These are phyloP conservation scores for Leucosporidium creatinivorum DNA, from an alignment of 768 basidiomycete species.

Conservation along the genomic window DNA sequence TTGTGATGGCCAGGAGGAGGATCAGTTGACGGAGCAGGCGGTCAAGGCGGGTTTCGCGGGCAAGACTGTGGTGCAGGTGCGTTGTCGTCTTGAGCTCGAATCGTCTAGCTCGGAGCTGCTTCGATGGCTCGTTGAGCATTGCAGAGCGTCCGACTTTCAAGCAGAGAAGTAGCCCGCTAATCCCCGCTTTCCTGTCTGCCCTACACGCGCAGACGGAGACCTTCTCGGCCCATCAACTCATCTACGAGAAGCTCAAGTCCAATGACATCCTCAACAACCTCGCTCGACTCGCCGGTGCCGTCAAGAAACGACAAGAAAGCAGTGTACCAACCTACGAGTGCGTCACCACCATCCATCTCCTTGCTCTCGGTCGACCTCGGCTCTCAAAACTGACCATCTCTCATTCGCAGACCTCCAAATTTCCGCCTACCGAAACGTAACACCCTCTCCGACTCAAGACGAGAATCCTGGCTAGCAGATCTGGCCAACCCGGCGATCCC, in stretches of 20 bases:
- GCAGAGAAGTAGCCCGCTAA: too few species aligned
- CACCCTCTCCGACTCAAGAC: slow-evolving; percentile 36
- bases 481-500: slow-evolving; percentile 37
- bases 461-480: slow-evolving; percentile 36
- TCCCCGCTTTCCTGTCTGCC: background rate
- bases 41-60: slow-evolving; percentile 35
- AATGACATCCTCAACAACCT: slow-evolving; percentile 25
- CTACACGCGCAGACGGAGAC: slow-evolving; percentile 34
- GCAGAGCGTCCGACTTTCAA: too few species aligned
- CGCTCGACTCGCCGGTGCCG: slow-evolving; percentile 24
- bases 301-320: slow-evolving; percentile 16
- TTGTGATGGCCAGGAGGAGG: slow-evolving; percentile 37
- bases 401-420: slow-evolving; percentile 25
- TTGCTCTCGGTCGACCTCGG: background rate
- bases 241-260: slow-evolving; percentile 34
- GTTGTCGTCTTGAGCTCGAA: background rate
- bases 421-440: slow-evolving; percentile 34
- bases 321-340: slow-evolving; percentile 27
- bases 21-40: slow-evolving; percentile 31
- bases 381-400: background rate
- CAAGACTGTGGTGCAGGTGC: slow-evolving; percentile 14
- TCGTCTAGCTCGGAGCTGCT: background rate
- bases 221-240: slow-evolving; percentile 36
- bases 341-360: background rate
- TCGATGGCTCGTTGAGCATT: background rate